Evolutionary conservation across 306 rosid genomes (phyloP), one percentile per base, ranked within the genome.

Genomic region (Vicia sativa): DNA sequence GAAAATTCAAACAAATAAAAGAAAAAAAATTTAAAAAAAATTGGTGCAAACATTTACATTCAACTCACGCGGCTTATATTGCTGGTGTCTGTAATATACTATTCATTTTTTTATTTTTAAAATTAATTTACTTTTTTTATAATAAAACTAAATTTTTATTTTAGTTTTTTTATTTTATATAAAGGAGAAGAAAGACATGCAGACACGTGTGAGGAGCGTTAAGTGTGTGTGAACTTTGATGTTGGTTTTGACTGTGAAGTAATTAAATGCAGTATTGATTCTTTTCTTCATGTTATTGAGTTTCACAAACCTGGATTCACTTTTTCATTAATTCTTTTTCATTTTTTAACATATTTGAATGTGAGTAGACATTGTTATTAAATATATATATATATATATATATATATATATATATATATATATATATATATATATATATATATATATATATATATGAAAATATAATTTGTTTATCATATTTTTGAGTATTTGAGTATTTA

Each of bases 31-130:
- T n/a, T n/a, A n/a, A n/a, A n/a, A 11, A 49, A 18, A 13, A 5
- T 52, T 3, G 43, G 43, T 52, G 34, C 28, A 6, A 71, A 60
- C 57, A 74, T 67, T 53, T 71, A 82, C 16, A 23, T 11, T 75
- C 82, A 74, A 60, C 80, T 65, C 80, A 79, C 80, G 77, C 82
- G 79, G 16, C 9, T 25, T 10, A 11, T 52, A 21, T 52, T 6
- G 8, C 25, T 26, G 15, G 48, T 12, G 48, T 9, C 2, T 35
- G 0, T 8, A 35, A 7, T 2, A 37, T 9, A 21, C 23, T 21
- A 21, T 1, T 1, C 23, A 21, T 7, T 38, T 38, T 25, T 25
- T 1, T 0, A 25, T 3, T 25, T 25, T 25, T 25, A 25, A 25
- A 25, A 25, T 2, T 25, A 25, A 21, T 21, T 21, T 21, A 21